These are phyloP conservation scores for Colletotrichum sp. DNA, from an alignment of 2,329 filamentous ascomycete genomes.

Conservation along the genomic window DNA sequence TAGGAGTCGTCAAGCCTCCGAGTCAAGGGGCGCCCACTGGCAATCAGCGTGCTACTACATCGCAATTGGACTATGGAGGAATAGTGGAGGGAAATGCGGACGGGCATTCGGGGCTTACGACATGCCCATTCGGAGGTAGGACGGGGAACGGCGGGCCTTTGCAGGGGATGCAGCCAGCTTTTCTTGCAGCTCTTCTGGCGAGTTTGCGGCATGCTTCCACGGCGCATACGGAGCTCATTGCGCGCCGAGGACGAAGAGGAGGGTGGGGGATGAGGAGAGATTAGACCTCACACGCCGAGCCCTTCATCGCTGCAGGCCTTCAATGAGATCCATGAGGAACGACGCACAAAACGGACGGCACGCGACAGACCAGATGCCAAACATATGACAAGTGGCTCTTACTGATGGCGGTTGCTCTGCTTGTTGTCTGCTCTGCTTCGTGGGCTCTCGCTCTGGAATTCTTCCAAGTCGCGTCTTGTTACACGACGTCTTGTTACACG, in stretches of 20 bases:
- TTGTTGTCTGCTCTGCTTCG: not conserved
- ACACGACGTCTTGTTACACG: not conserved
- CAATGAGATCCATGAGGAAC: not conserved
- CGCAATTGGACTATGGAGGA: slow-evolving; percentile 5
- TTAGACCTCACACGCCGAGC: slow-evolving; percentile 10
- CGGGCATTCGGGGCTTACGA: slow-evolving; percentile 15
- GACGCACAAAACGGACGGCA: not conserved
- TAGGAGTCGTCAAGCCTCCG: not conserved
- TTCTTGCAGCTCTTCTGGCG: not conserved
- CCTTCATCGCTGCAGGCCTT: not conserved
- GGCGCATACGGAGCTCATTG: not conserved
- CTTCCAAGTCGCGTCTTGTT: not conserved
- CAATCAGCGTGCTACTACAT: not conserved
- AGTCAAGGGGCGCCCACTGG: not conserved
- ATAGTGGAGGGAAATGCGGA: not conserved
- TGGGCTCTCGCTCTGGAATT: not conserved
- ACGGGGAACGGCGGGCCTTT: slow-evolving; percentile 3
- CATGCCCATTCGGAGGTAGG: slow-evolving; percentile 10
- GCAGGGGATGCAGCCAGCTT: not conserved
- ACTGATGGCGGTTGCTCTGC: not conserved
- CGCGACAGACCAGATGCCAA: not conserved
- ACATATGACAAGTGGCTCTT: not conserved
- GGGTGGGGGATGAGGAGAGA: not conserved
- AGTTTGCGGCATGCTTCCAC: not conserved
- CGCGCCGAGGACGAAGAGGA: not conserved